These are phyloP conservation scores for Bacterosira constricta DNA, from an alignment of 108 stramenopile genomes.

Conservation along the genomic window DNA sequence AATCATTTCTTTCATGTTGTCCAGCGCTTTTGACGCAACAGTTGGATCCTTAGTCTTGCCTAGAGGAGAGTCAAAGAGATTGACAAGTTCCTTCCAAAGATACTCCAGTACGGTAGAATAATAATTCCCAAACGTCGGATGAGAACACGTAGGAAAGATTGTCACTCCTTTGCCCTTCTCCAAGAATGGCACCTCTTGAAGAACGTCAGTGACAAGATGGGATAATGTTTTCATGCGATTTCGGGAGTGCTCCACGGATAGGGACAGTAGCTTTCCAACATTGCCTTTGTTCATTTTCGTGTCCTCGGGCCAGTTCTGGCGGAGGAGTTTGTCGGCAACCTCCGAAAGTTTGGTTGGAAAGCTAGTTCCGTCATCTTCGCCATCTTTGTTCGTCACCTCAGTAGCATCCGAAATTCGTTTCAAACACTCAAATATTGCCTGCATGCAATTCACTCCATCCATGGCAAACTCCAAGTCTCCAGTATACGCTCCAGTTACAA, in stretches of 20 bases:
- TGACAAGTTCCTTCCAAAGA: slow-evolving; percentile 35
- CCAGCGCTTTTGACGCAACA: slow-evolving; percentile 13
- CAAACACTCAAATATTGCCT: slow-evolving; percentile 42
- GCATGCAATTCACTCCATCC: slow-evolving; percentile 47
- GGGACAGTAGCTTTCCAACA: slow-evolving; percentile 49
- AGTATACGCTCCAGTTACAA: slow-evolving; percentile 33
- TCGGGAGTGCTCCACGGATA: slow-evolving; percentile 42
- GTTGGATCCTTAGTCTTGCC: slow-evolving; percentile 37
- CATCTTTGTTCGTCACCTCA: background rate
- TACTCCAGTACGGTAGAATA: slow-evolving; percentile 28
- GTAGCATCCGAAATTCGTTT: slow-evolving; percentile 12
- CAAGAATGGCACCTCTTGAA: slow-evolving; percentile 40
- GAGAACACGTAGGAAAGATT: slow-evolving; percentile 45
- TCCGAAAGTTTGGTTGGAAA: slow-evolving; percentile 35
- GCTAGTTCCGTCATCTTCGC: background rate
- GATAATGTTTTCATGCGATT: slow-evolving; percentile 32
- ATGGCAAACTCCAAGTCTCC: slow-evolving; percentile 53
- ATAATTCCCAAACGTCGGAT: slow-evolving; percentile 34
- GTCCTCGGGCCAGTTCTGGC: slow-evolving; percentile 41
- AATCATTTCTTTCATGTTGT: slow-evolving; percentile 15
- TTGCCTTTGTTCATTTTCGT: slow-evolving; percentile 51
- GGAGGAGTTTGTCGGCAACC: slow-evolving; percentile 32
- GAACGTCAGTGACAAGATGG: slow-evolving; percentile 42
- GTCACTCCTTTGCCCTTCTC: slow-evolving; percentile 52
- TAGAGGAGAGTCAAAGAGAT: slow-evolving; percentile 33